Conservation (phyloP, 2,329 filamentous ascomycete species). For the Aspergillus nomiae region DNA sequence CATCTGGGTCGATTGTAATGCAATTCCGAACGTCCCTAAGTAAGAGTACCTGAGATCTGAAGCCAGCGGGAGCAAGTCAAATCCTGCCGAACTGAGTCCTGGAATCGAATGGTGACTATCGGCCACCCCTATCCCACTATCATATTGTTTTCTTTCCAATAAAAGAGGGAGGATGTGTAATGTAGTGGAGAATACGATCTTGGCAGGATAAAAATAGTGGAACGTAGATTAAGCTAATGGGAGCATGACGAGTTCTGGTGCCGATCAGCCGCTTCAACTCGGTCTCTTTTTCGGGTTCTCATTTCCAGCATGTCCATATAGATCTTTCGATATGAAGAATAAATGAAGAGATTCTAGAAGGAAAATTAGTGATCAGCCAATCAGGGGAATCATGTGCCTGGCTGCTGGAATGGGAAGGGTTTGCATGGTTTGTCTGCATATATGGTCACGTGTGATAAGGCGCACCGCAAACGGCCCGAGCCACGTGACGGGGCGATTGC, state of each 20-base stretch:
- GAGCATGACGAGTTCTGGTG: background rate
- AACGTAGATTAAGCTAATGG: background rate
- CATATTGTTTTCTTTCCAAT: background rate
- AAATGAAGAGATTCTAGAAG: background rate
- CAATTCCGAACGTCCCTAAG: background rate
- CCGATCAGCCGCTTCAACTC: slow-evolving; percentile 10
- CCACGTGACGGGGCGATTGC: background rate
- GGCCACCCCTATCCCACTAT: background rate
- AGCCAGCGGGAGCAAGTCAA: background rate
- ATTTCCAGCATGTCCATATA: background rate
- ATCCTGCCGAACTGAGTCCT: too few relatives aligned
- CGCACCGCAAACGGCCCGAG: background rate
- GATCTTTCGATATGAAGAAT: background rate
- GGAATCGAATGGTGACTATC: background rate
- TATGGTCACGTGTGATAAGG: background rate
- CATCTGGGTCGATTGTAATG: background rate
- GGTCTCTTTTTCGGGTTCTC: background rate
- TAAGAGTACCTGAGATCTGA: background rate
- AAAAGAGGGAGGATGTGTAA: background rate
- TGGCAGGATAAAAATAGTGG: slow-evolving; percentile 4
- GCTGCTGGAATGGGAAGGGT: background rate
- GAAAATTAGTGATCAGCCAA: background rate
- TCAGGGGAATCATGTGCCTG: background rate
- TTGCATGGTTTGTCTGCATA: background rate
- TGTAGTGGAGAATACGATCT: background rate